Evolutionary conservation across 306 rosid genomes (phyloP), one percentile per base, ranked within the genome.

Genomic region (Betula pendula): DNA sequence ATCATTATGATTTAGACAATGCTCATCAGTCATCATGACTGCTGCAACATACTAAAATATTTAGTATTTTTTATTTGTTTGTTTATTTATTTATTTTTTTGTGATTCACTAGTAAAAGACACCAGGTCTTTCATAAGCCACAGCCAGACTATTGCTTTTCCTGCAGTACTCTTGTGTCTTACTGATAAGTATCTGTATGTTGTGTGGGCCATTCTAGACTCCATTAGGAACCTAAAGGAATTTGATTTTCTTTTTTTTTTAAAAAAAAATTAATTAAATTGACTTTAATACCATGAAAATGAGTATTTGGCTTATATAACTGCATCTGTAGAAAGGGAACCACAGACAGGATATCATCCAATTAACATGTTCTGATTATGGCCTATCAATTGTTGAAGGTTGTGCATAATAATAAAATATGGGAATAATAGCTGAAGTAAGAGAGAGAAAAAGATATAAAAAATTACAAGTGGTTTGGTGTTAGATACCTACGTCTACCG

Each of bases 81-180:
- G 4, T 55, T 55, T 55, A 11, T n/a, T n/a, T n/a, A n/a, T 29
- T 29, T 29, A 29, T 29, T 56, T 15, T 2, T 15, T 31, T 17
- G 43, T 2, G 68, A 29, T 62, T 31, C 13, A 62, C n/a, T 31
- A 31, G 44, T 62, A 16, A 16, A 29, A 62, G 68, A 16, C 68
- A 35, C 22, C 48, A 35, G 7, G 67, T 31, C 40, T 29, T 60
- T 60, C 67, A 29, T 60, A 60, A 60, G 67, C 67, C 67, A 60
- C 14, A 60, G 19, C 17, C 27, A 11, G 63, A 24, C n/a, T 14
- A 14, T 56, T 24, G 63, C 63, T 56, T 10, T 56, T 25, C 35
- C 33, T 56, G 38, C 10, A 60, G 67, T 27, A 60, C 10, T 6
- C n/a, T 20, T 45, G 17, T 24, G 25, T 56, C 63, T 56, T 56